phyloP scores from a whole-genome alignment of 2,329 filamentous ascomycete species.

The Penicillium janthinellum region DNA sequence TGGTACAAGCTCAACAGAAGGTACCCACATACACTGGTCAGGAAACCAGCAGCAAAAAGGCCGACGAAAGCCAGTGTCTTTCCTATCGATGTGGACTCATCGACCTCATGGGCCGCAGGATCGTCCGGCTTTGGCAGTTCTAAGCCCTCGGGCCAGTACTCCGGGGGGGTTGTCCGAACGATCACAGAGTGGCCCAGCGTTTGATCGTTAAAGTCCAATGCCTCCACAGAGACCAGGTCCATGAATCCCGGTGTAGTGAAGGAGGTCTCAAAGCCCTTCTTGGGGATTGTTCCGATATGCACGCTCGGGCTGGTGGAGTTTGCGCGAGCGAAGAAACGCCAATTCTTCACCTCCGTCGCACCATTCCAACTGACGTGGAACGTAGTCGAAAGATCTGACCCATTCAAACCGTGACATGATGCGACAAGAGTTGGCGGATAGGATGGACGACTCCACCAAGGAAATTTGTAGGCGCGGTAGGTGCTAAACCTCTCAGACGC shows the following conservation, averaged over 20 bases:
- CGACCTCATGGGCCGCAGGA: not conserved
- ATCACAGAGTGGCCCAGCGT: conserved; percentile 21
- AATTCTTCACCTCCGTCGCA: conserved; percentile 37
- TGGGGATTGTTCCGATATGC: conserved; percentile 33
- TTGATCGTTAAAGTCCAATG: conserved; percentile 29
- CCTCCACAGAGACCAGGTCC: conserved; percentile 36
- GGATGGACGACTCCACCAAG: conserved; percentile 34
- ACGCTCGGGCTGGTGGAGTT: conserved; percentile 26
- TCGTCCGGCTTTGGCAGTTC: not conserved
- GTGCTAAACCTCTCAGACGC: conserved; percentile 32
- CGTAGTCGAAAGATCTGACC: conserved; percentile 24
- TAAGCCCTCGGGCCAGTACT: not conserved
- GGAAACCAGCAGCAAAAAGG: not conserved
- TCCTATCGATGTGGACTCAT: not conserved
- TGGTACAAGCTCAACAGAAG: not conserved
- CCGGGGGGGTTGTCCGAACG: not conserved
- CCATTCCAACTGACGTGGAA: conserved; percentile 39
- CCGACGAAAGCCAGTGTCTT: not conserved
- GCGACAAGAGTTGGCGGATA: conserved; percentile 31
- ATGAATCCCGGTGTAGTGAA: conserved; percentile 34
- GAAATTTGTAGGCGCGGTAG: conserved; percentile 42
- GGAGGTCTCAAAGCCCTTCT: conserved; percentile 42
- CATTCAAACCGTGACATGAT: conserved; percentile 26
- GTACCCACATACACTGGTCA: not conserved
- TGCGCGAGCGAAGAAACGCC: conserved; percentile 34